Conservation (phyloP, 2,329 filamentous ascomycete genomes). For the Biscogniauxia sp. region DNA sequence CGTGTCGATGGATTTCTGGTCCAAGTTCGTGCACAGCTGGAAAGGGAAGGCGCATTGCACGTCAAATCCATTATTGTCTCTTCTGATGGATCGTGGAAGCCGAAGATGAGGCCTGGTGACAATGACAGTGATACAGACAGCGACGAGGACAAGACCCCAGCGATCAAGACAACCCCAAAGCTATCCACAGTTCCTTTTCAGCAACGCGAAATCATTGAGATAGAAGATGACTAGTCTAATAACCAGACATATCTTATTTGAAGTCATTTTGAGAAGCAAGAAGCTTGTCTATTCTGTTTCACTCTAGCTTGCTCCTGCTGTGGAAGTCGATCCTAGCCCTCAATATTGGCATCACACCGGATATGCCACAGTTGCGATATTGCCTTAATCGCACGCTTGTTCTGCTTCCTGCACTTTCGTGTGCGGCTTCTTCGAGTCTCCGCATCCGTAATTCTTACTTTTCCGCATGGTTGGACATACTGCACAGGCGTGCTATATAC, state of each 20-base stretch:
- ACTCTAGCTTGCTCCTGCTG: not conserved
- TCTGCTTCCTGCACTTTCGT: too few relatives aligned
- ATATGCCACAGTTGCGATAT: not conserved
- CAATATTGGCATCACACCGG: not conserved
- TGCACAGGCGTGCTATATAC: too few relatives aligned
- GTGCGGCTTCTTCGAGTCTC: too few relatives aligned
- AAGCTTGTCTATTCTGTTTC: not conserved
- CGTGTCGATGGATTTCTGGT: conserved; percentile 72
- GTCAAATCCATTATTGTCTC: conserved; percentile 62
- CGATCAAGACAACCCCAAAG: conserved; percentile 6
- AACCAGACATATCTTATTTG: not conserved
- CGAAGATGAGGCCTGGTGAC: conserved; percentile 34
- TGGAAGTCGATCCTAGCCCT: not conserved
- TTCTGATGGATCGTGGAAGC: conserved; percentile 63
- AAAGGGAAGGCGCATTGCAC: conserved; percentile 43
- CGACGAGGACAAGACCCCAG: conserved; percentile 26
- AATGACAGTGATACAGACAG: conserved; percentile 33
- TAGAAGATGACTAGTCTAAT: conserved; percentile 16
- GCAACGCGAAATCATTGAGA: conserved; percentile 22
- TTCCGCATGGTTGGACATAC: too few relatives aligned
- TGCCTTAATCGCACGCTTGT: not conserved
- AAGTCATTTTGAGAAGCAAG: too few relatives aligned
- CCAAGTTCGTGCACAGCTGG: conserved; percentile 57
- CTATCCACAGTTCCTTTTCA: conserved; percentile 11
- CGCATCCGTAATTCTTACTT: too few relatives aligned